These are phyloP conservation scores for Mycena galericulata DNA, from an alignment of 768 basidiomycete genomes.

Conservation along the genomic window DNA sequence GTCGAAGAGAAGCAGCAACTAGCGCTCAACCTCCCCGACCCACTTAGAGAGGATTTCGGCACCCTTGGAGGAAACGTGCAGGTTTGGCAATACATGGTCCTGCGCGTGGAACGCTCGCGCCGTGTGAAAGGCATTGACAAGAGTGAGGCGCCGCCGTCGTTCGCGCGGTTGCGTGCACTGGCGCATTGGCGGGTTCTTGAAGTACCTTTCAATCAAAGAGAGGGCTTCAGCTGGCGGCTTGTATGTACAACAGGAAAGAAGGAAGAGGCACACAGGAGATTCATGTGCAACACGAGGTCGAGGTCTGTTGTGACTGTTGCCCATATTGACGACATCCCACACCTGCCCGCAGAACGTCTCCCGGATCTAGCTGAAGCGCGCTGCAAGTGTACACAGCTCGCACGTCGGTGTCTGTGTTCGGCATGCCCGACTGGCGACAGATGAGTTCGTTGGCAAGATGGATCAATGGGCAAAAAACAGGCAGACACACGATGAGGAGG, in stretches of 20 bases:
- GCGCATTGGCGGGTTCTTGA: conserved; percentile 90
- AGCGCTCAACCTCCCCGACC: conserved; percentile 99
- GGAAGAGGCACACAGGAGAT: conserved; percentile 79
- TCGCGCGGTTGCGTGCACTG: conserved; percentile 91
- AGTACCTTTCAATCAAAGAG: conserved; percentile 69
- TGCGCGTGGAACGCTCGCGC: conserved; percentile 63
- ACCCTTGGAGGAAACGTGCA: too few species aligned
- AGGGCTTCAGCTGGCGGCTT: not conserved
- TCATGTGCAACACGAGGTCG: conserved; percentile 91
- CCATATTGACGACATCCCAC: conserved; percentile 88
- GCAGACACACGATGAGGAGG: conserved; percentile 66
- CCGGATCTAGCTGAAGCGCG: conserved; percentile 79
- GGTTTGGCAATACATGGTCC: too few species aligned
- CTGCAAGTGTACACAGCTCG: conserved; percentile 74
- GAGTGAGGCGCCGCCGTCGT: conserved; percentile 85
- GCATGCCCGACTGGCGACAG: conserved; percentile 61
- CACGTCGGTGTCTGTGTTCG: conserved; percentile 73
- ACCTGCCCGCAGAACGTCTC: conserved; percentile 90
- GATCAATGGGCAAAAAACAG: not conserved
- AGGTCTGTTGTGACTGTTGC: conserved; percentile 87
- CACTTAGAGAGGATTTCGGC: conserved; percentile 98
- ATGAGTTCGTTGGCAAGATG: not conserved
- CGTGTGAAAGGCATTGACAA: conserved; percentile 86
- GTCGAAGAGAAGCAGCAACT: conserved; percentile 94
- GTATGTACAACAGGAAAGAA: not conserved